Evolutionary conservation across 148 eudicot species (phyloP).

Genomic region (Nepenthes mirabilis): DNA sequence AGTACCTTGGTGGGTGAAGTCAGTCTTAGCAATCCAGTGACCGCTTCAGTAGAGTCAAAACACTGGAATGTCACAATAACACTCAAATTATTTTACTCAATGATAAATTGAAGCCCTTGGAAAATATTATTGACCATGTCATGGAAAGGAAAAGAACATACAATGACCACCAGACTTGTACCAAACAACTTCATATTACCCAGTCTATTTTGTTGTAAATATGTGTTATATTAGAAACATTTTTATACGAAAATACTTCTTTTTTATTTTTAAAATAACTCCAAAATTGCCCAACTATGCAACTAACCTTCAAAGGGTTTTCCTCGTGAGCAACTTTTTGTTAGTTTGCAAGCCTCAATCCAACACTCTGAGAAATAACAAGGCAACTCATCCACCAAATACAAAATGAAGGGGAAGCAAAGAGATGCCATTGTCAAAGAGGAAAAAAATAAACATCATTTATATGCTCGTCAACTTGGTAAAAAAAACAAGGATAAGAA

Average conservation of each 20-base stretch:
- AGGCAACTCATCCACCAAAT: background rate
- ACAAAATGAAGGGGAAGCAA: no score
- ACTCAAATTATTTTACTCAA: constrained; percentile 27
- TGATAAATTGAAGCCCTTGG: constrained; percentile 75
- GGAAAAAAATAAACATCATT: no score
- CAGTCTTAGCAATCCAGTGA: no score
- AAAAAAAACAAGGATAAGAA: no score
- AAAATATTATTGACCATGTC: constrained; percentile 5
- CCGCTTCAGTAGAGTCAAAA: no score
- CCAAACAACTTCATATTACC: background rate
- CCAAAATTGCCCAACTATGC: background rate
- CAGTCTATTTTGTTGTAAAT: background rate
- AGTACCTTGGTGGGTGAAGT: no score
- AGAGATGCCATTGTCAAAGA: no score
- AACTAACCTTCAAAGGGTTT: constrained; percentile 46
- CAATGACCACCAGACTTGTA: background rate
- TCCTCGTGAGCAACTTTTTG: constrained; percentile 36
- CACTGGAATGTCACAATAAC: background rate
- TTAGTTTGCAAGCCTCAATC: constrained; percentile 29
- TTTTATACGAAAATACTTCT: no score
- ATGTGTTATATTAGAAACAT: no score
- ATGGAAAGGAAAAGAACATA: background rate
- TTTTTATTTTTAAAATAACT: no score
- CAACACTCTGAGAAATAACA: constrained; percentile 35
- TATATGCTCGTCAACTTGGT: no score